Conservation (phyloP, 2,329 filamentous ascomycete species). For the Helotiales sp. region DNA sequence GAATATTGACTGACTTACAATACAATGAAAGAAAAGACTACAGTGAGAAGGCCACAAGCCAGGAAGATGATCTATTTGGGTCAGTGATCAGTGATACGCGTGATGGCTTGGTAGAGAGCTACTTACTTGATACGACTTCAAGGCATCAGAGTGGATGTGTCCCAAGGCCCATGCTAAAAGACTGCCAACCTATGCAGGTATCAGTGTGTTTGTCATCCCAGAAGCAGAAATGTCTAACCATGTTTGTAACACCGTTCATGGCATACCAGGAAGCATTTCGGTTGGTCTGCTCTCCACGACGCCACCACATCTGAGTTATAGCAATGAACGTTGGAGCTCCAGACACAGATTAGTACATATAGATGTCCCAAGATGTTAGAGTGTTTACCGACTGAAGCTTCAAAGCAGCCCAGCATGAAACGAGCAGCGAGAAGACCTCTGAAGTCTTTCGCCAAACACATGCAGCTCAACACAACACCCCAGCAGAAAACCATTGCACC, state of each 20-base stretch:
- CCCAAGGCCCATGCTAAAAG: slow-evolving; percentile 47
- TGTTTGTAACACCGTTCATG: slow-evolving; percentile 56
- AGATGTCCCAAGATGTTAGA: neutral
- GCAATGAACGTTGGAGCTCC: slow-evolving; percentile 53
- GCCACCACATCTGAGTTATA: slow-evolving; percentile 63
- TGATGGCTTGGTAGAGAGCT: neutral
- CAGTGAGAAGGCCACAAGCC: slow-evolving; percentile 52
- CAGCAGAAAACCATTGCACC: slow-evolving; percentile 52
- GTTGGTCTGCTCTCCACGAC: slow-evolving; percentile 57
- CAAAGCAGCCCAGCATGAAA: slow-evolving; percentile 54
- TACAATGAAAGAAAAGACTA: slow-evolving; percentile 46
- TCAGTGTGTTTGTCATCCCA: neutral
- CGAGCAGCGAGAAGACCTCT: slow-evolving; percentile 37
- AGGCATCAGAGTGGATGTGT: slow-evolving; percentile 49
- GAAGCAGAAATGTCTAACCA: slow-evolving; percentile 47
- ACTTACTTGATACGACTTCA: slow-evolving; percentile 38
- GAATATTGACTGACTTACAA: slow-evolving; percentile 31
- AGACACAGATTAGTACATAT: neutral
- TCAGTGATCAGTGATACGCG: neutral
- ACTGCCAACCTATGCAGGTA: slow-evolving; percentile 22
- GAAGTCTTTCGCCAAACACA: slow-evolving; percentile 36
- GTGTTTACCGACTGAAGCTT: slow-evolving; percentile 37
- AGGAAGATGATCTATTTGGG: slow-evolving; percentile 55
- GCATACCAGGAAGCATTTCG: slow-evolving; percentile 58
- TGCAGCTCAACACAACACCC: slow-evolving; percentile 46